A percentile compares a stretch with the other conserved stretches of the same genome.
phyloP scores from a whole-genome alignment of 495 filamentous ascomycete genomes.

The Aspergillus steynii region DNA sequence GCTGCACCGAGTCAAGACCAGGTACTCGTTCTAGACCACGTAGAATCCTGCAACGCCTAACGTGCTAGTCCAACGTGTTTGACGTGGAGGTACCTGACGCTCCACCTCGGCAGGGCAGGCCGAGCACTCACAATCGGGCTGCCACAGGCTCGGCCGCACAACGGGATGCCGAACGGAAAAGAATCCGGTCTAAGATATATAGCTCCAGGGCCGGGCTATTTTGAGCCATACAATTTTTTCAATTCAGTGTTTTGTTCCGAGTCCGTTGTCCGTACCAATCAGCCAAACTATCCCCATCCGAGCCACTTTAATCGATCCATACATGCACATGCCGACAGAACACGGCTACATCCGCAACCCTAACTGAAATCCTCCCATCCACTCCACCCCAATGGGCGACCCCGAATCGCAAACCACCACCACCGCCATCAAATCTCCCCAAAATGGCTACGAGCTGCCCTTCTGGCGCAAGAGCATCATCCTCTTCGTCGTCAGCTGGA shows the following conservation, averaged over 20 bases:
- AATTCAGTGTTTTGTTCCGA: no score
- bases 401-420: slow-evolving; percentile 15
- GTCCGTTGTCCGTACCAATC: no score
- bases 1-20: not conserved
- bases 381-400: not conserved
- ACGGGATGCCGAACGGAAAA: not conserved
- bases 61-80: not conserved
- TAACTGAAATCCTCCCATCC: not conserved
- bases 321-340: not conserved
- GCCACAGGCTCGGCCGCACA: not conserved
- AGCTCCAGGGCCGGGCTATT: not conserved
- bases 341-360: not conserved
- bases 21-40: not conserved
- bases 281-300: no score
- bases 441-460: slow-evolving; percentile 30
- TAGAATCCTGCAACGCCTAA: not conserved
- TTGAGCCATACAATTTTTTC: no score
- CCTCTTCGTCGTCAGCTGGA: slow-evolving; percentile 44
- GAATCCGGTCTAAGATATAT: not conserved
- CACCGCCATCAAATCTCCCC: slow-evolving; percentile 8
- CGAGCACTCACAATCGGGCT: not conserved
- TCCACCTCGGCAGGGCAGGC: not conserved
- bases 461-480: slow-evolving; percentile 46
- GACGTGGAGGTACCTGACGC: not conserved
- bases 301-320: no score